Conservation (phyloP, 2,329 filamentous ascomycete species). For the Cladorrhinum sp. region DNA sequence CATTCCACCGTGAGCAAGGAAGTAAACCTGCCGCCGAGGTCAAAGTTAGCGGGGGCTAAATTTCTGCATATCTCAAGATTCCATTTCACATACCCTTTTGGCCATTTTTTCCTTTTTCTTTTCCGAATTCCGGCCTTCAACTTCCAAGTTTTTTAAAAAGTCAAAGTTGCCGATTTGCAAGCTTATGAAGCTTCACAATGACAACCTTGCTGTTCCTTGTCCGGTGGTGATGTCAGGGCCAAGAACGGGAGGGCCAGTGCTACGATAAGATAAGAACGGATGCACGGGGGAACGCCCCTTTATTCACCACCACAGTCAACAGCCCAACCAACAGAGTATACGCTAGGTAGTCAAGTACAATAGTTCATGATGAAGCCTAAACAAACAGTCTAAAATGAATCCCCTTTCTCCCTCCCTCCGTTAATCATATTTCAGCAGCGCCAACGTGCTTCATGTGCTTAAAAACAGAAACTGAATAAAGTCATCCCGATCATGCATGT, state of each 20-base stretch:
- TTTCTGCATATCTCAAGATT: not conserved
- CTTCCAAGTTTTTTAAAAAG: not conserved
- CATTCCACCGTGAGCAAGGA: slow-evolving; percentile 59
- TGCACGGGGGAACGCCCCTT: not conserved
- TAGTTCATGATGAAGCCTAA: slow-evolving; percentile 3
- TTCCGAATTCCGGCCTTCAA: too few relatives aligned
- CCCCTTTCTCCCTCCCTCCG: not conserved
- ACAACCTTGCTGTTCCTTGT: not conserved
- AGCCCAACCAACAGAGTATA: not conserved
- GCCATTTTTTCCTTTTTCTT: slow-evolving; percentile 1
- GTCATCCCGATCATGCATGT: not conserved
- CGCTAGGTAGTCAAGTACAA: not conserved
- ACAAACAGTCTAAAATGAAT: slow-evolving; percentile 1
- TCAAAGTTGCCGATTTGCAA: too few relatives aligned
- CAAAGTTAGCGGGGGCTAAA: not conserved
- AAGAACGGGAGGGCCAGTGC: slow-evolving; percentile 4
- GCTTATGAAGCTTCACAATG: not conserved
- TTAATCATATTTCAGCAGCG: not conserved
- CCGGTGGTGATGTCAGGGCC: slow-evolving; percentile 16
- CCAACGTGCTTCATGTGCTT: not conserved
- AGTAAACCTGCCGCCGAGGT: slow-evolving; percentile 49
- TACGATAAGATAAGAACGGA: slow-evolving; percentile 20
- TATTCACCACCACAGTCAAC: not conserved
- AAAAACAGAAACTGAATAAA: not conserved
- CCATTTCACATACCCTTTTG: slow-evolving; percentile 10